Evolutionary conservation across 2,329 filamentous ascomycete species (phyloP).

Genomic region (Aspergillus neoniger): DNA sequence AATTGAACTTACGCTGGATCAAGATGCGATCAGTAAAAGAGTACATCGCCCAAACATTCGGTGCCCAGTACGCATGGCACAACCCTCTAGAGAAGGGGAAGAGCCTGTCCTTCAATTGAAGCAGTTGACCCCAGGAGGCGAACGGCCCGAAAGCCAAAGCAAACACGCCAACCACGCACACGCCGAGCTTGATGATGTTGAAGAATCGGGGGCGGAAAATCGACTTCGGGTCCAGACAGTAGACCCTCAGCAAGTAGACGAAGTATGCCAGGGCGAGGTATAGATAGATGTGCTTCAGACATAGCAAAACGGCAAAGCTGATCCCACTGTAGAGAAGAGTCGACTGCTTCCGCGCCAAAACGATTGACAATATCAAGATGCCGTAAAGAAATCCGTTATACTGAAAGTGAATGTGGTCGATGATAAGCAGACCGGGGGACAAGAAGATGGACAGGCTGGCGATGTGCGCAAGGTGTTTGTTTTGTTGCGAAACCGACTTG

Average conservation of each 20-base stretch:
- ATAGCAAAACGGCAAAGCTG: conserved; percentile 80
- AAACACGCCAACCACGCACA: conserved; percentile 70
- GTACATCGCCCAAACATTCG: conserved; percentile 96
- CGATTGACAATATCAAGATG: conserved; percentile 80
- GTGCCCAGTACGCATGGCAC: conserved; percentile 98
- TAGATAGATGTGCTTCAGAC: conserved; percentile 97
- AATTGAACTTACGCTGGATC: conserved; percentile 69
- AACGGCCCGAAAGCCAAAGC: conserved; percentile 88
- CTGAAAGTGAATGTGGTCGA: conserved; percentile 98
- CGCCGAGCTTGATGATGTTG: conserved; percentile 82
- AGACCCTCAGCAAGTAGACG: conserved; percentile 82
- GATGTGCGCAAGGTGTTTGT: conserved; percentile 78
- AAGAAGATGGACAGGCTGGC: conserved; percentile 86
- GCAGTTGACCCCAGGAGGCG: conserved; percentile 74
- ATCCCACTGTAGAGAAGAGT: conserved; percentile 77
- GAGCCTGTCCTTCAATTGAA: conserved; percentile 78
- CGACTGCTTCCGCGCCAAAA: conserved; percentile 73
- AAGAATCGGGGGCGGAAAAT: conserved; percentile 73
- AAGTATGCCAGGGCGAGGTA: conserved; percentile 97
- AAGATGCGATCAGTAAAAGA: conserved; percentile 83
- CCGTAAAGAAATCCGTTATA: conserved; percentile 98
- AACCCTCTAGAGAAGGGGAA: conserved; percentile 94
- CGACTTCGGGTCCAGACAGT: conserved; percentile 79
- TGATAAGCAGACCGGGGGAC: conserved; percentile 90
- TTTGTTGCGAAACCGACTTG: conserved; percentile 64